Evolutionary conservation across 2,329 filamentous ascomycete species (phyloP).

Genomic region (Aureobasidium uvarum): DNA sequence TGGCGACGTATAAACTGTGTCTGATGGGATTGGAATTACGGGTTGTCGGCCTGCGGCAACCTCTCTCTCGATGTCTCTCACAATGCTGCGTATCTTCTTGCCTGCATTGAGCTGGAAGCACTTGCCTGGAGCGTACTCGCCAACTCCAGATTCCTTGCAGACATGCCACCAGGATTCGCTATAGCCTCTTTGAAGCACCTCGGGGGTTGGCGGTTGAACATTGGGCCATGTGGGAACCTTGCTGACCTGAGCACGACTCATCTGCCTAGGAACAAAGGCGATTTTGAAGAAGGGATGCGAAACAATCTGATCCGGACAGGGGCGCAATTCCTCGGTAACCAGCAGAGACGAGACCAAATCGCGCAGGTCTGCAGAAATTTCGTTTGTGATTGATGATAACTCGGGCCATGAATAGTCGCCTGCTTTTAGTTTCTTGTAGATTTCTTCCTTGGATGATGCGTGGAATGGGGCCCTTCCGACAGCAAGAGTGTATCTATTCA

Average conservation of each 20-base stretch:
- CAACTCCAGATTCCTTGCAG: conserved; percentile 53
- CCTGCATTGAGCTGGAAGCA: conserved; percentile 49
- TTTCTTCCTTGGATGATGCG: conserved; percentile 82
- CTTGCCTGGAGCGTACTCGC: conserved; percentile 49
- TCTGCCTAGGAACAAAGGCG: conserved; percentile 65
- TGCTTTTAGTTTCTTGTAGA: conserved; percentile 67
- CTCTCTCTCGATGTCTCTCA: conserved; percentile 51
- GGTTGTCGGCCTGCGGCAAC: conserved; percentile 49
- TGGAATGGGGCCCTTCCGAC: conserved; percentile 97
- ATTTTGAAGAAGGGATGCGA: conserved; percentile 76
- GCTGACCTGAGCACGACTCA: conserved; percentile 48
- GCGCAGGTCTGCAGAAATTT: conserved; percentile 72
- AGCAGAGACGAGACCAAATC: conserved; percentile 75
- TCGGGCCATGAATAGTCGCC: conserved; percentile 79
- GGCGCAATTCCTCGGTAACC: conserved; percentile 70
- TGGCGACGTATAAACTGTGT: conserved; percentile 50
- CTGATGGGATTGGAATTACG: conserved; percentile 50
- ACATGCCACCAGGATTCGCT: conserved; percentile 52
- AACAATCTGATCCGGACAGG: conserved; percentile 73
- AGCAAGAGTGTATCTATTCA: conserved; percentile 74
- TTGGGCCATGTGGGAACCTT: conserved; percentile 50
- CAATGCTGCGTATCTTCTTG: conserved; percentile 50
- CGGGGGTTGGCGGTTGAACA: conserved; percentile 44
- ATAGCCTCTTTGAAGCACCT: conserved; percentile 48
- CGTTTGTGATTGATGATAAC: conserved; percentile 62